Evolutionary conservation across 176 grass and related monocot genomes (phyloP).

Genomic region (Musa beccarii): DNA sequence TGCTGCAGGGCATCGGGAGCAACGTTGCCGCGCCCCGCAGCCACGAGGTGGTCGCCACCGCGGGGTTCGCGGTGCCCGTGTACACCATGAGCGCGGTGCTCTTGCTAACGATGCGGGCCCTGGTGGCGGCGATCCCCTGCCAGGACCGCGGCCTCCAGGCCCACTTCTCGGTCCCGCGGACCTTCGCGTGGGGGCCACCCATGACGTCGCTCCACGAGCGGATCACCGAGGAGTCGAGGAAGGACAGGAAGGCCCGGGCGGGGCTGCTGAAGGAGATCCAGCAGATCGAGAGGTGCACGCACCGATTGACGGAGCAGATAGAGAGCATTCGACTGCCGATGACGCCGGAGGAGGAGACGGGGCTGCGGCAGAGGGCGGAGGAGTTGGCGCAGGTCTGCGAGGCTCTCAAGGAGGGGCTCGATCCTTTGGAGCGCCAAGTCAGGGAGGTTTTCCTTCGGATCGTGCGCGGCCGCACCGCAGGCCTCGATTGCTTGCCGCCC

Average conservation of each 20-base stretch:
- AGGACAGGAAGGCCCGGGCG: conserved; percentile 53
- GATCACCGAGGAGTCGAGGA: conserved; percentile 60
- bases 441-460: conserved; percentile 88
- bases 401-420: conserved; percentile 47
- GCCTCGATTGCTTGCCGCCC: conserved; percentile 29
- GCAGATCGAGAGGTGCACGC: conserved; percentile 45
- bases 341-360: conserved; percentile 34
- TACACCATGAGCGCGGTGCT: conserved; percentile 64
- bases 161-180: conserved; percentile 37
- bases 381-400: conserved; percentile 43
- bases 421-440: conserved; percentile 59
- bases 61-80: conserved; percentile 33
- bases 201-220: conserved; percentile 64
- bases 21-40: conserved; percentile 46
- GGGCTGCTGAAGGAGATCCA: conserved; percentile 81
- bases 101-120: conserved; percentile 57
- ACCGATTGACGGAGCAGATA: conserved; percentile 50
- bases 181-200: conserved; percentile 57
- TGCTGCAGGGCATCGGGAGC: conserved; percentile 65
- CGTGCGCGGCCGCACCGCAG: conserved; percentile 68
- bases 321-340: conserved; percentile 27
- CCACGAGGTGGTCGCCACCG: conserved; percentile 35
- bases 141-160: conserved; percentile 71
- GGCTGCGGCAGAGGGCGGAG: conserved; percentile 30
- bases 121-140: conserved; percentile 67